Evolutionary conservation across 148 eudicot genomes (phyloP), one percentile per base, ranked within the genome.

Genomic region (Arbutus unedo): DNA sequence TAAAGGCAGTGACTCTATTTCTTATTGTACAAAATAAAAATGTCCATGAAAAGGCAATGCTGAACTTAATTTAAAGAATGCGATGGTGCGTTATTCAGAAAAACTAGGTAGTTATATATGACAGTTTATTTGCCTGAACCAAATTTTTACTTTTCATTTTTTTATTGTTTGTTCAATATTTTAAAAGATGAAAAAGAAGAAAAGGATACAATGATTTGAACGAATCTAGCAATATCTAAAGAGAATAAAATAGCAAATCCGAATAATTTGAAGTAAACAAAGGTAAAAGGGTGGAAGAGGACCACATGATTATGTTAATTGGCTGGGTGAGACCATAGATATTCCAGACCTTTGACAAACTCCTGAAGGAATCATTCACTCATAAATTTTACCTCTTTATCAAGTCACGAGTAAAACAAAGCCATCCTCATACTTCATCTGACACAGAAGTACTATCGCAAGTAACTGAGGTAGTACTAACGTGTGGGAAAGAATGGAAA

Each of bases 201-300:
- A 59, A 78, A 78, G 47, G 38, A 10, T 9, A 57, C 16, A 78
- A 56, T 44, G 50, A 78, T 56, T 78, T 44, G 5, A 59, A 56
- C 55, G 72, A 82, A 82, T 84, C 87, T 70, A 77, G 16, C 45
- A 2, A 13, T 76, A 14, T 23, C 23, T 21, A n/a, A n/a, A 60
- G 8, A 60, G 23, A 60, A 60, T 60, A 60, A 59, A 19, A 60
- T 60, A 60, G 25, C 25, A 19, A 60, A n/a, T 60, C 19, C 66
- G 23, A 19, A n/a, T 60, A 4, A 23, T 59, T 59, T 6, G 3
- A 16, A 57, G 62, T 16, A 31, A 31, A 31, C 38, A 31, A 31
- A 31, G 38, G 38, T 31, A 31, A 31, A 31, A 31, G 38, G 38
- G 38, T 31, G 38, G 38, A 31, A 31, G 38, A 31, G 38, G 38